phyloP scores from a whole-genome alignment of 2,329 filamentous ascomycete species.

The Fusarium brevicatenulatum region DNA sequence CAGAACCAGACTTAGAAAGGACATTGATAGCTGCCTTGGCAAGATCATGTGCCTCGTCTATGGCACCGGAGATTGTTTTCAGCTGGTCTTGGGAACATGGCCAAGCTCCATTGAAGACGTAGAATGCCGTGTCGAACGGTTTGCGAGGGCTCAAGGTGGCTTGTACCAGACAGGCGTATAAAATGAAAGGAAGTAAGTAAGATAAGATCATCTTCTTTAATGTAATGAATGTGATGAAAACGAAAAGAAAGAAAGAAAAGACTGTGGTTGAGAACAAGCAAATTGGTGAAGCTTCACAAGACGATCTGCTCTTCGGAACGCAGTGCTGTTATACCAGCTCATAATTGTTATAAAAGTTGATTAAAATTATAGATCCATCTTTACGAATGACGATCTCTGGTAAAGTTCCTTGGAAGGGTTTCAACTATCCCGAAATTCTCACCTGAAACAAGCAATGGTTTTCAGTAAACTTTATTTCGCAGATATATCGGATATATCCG shows the following conservation, averaged over 20 bases:
- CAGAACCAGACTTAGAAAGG: neutral
- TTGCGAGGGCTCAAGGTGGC: neutral
- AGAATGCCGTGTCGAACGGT: neutral
- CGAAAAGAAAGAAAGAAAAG: neutral
- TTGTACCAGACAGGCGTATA: neutral
- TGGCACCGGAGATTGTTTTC: neutral
- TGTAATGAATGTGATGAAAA: neutral
- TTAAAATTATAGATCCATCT: neutral
- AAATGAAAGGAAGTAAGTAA: neutral
- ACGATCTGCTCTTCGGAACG: accelerated
- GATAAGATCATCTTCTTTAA: neutral
- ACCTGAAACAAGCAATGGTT: neutral
- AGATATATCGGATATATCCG: neutral
- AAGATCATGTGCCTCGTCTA: neutral
- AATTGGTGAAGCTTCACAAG: neutral
- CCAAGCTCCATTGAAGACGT: neutral
- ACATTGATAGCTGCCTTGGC: neutral
- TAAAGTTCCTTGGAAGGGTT: neutral
- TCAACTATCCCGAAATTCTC: neutral
- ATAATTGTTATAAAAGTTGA: neutral
- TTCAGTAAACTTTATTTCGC: neutral
- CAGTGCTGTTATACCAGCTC: neutral
- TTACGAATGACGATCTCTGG: neutral
- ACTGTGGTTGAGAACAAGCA: neutral
- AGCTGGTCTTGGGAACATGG: neutral